Conservation (phyloP, 176 grass and related monocot genomes). For the Musa schizocarpa region DNA sequence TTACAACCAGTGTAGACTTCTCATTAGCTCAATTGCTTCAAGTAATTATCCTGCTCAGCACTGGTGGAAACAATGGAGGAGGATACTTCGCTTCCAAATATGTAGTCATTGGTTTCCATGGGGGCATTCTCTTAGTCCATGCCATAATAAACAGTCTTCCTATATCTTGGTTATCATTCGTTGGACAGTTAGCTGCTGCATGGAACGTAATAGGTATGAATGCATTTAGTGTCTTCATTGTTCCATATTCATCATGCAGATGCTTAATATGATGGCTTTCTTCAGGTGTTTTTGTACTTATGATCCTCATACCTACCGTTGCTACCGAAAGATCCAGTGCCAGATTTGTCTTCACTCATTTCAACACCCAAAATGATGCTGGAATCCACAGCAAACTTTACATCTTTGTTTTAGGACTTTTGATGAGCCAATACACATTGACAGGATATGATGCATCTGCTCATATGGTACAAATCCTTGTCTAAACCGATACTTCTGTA, state of each 20-base stretch:
- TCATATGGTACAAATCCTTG: conserved; percentile 50
- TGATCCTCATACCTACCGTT: conserved; percentile 59
- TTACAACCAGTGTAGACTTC: conserved; percentile 79
- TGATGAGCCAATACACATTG: conserved; percentile 91
- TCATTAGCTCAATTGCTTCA: conserved; percentile 73
- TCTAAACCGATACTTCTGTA: neutral
- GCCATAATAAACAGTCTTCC: conserved; percentile 78
- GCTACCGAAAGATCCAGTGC: conserved; percentile 63
- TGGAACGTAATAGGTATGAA: conserved; percentile 72
- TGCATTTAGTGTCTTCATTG: neutral
- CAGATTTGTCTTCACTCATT: conserved; percentile 77
- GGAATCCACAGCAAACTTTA: conserved; percentile 79
- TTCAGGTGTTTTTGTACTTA: conserved; percentile 61
- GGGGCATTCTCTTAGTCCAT: conserved; percentile 61
- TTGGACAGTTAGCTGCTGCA: conserved; percentile 66
- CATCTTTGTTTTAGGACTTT: conserved; percentile 71
- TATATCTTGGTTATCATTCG: conserved; percentile 69
- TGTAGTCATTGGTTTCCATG: conserved; percentile 72
- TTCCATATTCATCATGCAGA: neutral
- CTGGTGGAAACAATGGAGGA: conserved; percentile 57
- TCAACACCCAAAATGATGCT: conserved; percentile 62
- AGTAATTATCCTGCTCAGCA: conserved; percentile 74
- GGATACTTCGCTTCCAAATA: conserved; percentile 79
- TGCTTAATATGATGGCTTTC: neutral
- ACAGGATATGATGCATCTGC: conserved; percentile 80